Evolutionary conservation across 1,284 basidiomycete genomes (phyloP), one percentile per base, ranked within the genome.

Genomic region (Microbotryum saponariae): DNA sequence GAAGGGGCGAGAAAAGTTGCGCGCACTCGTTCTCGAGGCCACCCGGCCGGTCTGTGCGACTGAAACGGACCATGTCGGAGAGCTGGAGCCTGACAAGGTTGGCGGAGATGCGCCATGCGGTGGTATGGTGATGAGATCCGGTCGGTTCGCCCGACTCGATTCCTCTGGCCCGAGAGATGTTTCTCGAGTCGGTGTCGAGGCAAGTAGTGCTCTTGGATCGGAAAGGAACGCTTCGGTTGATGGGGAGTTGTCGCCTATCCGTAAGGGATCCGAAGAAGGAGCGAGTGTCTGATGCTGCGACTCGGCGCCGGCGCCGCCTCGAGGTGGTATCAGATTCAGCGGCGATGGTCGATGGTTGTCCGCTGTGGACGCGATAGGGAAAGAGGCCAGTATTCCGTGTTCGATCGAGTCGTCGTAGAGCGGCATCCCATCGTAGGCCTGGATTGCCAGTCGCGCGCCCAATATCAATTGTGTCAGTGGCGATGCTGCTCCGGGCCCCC

Each of bases 1-100:
- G 55, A 65, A 62, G 1, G 66, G 66, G 20, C 66, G 51, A 1
- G 66, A 67, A 47, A 67, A 67, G 50, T 67, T 67, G 46, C 59
- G 64, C 2, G 56, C 20, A 12, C 25, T 6, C 0, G 49, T 54
- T 23, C 61, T 59, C 2, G 59, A 59, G 25, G 31, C 47, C 12
- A 54, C 54, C 10, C 66, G 58, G 4, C 56, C 54, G n/a, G 6
- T 12, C 14, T 49, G 3, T 27, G 49, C n/a, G 20, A 50, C 16
- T 0, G 57, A 27, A 2, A 23, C 4, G 7, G 46, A 16, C 1
- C 23, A 48, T 5, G 58, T 12, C 4, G 47, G 14, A 4, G 51
- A 18, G 59, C 20, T 5, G 23, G 27, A 21, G 56, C 51, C 33
- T 27, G 51, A 23, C 51, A 53, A 54, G 16, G 55, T 23, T 14